Percentiles rank a stretch among this genome's conserved stretches.
Conservation (phyloP, 1,284 basidiomycete species). For the Xerocomus nothofagi region DNA sequence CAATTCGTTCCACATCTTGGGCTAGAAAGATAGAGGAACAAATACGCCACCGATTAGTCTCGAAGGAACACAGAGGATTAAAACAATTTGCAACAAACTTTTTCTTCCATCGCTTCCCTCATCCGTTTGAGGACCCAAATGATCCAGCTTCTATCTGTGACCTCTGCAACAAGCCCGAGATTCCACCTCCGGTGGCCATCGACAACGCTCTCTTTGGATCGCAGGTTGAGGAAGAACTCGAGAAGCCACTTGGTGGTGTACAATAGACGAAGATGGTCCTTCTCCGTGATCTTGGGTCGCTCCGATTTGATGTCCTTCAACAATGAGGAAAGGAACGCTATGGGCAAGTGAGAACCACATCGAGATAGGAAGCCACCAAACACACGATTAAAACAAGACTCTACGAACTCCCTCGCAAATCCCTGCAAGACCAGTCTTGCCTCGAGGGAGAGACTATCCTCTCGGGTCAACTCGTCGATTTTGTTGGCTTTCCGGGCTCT, state of each 20-base stretch:
- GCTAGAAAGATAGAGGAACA: constrained; percentile 45
- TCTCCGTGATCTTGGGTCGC: constrained; percentile 84
- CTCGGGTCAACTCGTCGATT: constrained; percentile 70
- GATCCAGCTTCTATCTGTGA: constrained; percentile 83
- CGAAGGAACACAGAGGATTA: constrained; percentile 3
- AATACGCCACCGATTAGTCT: constrained; percentile 15
- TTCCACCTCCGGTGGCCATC: constrained; percentile 47
- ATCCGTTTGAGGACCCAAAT: constrained; percentile 88
- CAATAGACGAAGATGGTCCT: constrained; percentile 84
- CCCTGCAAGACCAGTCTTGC: constrained; percentile 68
- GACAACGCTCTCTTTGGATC: constrained; percentile 43
- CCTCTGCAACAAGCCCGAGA: constrained; percentile 79
- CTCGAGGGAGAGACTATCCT: constrained; percentile 72
- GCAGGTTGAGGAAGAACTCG: constrained; percentile 76
- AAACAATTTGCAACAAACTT: constrained; percentile 48
- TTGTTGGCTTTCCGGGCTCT: constrained; percentile 63
- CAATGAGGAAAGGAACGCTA: constrained; percentile 82
- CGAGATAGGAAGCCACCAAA: constrained; percentile 15
- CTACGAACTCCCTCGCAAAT: constrained; percentile 71
- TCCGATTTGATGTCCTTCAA: constrained; percentile 92
- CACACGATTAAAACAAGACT: constrained; percentile 86
- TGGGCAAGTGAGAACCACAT: constrained; percentile 11
- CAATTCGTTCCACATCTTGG: constrained; percentile 89
- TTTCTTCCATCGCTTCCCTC: constrained; percentile 84
- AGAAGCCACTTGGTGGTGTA: constrained; percentile 87